These are phyloP conservation scores for Colletotrichum trifolii DNA, from an alignment of 2,329 filamentous ascomycete species.

Conservation along the genomic window DNA sequence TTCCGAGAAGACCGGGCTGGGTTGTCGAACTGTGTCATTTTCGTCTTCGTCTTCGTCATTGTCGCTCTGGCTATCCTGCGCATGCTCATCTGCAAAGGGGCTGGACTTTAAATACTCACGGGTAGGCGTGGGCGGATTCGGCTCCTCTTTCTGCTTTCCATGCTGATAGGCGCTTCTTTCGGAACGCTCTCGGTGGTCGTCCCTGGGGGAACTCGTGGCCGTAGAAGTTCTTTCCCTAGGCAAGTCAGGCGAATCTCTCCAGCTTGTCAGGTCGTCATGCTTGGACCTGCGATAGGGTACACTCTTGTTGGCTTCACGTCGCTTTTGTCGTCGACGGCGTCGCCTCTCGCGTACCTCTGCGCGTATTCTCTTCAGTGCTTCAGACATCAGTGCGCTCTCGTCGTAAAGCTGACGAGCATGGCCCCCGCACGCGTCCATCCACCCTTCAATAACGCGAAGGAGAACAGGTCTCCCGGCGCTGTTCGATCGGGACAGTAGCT, in stretches of 20 bases:
- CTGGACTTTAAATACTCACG: no score
- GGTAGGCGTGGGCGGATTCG: no score
- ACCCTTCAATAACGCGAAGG: constrained; percentile 54
- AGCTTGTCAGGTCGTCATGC: not conserved
- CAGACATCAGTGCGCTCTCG: constrained; percentile 21
- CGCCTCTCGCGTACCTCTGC: constrained; percentile 26
- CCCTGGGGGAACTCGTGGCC: no score
- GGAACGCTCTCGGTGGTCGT: no score
- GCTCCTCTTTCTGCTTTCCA: no score
- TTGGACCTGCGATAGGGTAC: constrained; percentile 15
- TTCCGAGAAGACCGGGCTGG: not conserved
- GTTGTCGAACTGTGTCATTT: not conserved
- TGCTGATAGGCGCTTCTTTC: no score
- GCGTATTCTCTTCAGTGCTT: constrained; percentile 26
- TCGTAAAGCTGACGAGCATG: constrained; percentile 10
- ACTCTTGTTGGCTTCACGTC: constrained; percentile 7
- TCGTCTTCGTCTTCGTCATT: not conserved
- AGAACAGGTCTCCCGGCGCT: constrained; percentile 47
- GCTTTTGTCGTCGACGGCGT: constrained; percentile 18
- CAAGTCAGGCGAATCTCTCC: no score
- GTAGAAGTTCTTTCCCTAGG: no score
- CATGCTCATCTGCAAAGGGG: constrained; percentile 5
- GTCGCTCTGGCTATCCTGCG: not conserved
- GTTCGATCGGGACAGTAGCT: constrained; percentile 52
- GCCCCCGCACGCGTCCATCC: constrained; percentile 50